Conservation (phyloP, 163 green algal genomes). For the Scenedesmus sp. region DNA sequence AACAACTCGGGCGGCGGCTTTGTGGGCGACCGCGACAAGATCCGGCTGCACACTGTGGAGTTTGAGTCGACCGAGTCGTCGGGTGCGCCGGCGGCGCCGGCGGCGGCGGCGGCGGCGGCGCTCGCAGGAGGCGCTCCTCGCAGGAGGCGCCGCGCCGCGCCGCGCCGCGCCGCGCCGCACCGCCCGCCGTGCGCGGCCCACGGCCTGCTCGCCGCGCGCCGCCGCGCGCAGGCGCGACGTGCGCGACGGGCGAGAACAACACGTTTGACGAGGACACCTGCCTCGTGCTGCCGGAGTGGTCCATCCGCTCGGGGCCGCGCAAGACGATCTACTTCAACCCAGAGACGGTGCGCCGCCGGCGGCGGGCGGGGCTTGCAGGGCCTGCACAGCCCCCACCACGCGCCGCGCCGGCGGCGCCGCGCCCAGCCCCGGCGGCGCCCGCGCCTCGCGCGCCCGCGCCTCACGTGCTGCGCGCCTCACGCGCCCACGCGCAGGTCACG, state of each 20-base stretch:
- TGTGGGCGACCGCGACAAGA: conserved; percentile 82
- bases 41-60: conserved; percentile 78
- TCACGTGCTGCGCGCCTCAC: background rate
- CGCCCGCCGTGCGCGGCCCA: too few relatives aligned
- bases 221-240: conserved; percentile 49
- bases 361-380: background rate
- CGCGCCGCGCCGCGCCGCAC: background rate
- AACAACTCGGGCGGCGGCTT: conserved; percentile 82
- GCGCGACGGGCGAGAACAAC: conserved; percentile 62
- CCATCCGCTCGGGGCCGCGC: conserved; percentile 87
- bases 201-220: background rate
- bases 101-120: too few relatives aligned
- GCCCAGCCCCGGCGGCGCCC: too few relatives aligned
- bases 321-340: conserved; percentile 92
- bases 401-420: too few relatives aligned
- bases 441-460: background rate
- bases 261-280: conserved; percentile 70
- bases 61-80: conserved; percentile 77
- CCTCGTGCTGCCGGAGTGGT: conserved; percentile 80
- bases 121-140: too few relatives aligned
- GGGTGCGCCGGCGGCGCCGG: conserved; percentile 46
- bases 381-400: background rate
- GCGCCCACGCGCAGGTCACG: conserved; percentile 69
- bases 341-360: conserved; percentile 52
- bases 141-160: too few relatives aligned